phyloP scores from a whole-genome alignment of 768 basidiomycete species.

The Piloderma croceum region DNA sequence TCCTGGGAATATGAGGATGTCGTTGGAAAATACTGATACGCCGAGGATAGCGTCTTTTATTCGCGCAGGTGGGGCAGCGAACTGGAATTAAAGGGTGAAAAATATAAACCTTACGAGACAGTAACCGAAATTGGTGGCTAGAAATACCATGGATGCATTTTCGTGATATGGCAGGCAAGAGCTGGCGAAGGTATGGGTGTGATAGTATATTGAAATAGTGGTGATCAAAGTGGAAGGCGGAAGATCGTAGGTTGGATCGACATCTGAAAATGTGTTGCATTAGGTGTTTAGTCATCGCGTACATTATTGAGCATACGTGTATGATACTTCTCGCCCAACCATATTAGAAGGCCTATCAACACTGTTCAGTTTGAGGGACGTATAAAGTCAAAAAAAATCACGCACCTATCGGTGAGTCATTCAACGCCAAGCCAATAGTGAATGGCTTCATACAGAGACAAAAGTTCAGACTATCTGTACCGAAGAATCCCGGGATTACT shows the following conservation, averaged over 20 bases:
- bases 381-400: no score
- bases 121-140: no score
- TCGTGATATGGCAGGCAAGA: conserved; percentile 16
- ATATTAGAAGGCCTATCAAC: conserved; percentile 20
- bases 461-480: no score
- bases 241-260: conserved; percentile 9
- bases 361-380: no score
- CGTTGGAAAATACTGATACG: no score
- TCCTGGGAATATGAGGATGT: no score
- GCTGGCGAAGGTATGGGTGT: conserved; percentile 17
- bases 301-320: conserved; percentile 7
- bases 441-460: no score
- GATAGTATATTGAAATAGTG: conserved; percentile 20
- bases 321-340: conserved; percentile 17
- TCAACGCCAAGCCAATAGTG: conserved; percentile 21
- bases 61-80: no score
- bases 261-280: conserved; percentile 1
- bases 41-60: no score
- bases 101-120: conserved; percentile 1
- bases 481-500: conserved; percentile 3
- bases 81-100: no score
- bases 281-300: neutral
- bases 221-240: conserved; percentile 12
- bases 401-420: conserved; percentile 23
- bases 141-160: conserved; percentile 3